A percentile compares a stretch with the other conserved stretches of the same genome.
These are phyloP conservation scores for Kazachstania psychrophila DNA, from an alignment of 805 yeast genomes.

Conservation along the genomic window DNA sequence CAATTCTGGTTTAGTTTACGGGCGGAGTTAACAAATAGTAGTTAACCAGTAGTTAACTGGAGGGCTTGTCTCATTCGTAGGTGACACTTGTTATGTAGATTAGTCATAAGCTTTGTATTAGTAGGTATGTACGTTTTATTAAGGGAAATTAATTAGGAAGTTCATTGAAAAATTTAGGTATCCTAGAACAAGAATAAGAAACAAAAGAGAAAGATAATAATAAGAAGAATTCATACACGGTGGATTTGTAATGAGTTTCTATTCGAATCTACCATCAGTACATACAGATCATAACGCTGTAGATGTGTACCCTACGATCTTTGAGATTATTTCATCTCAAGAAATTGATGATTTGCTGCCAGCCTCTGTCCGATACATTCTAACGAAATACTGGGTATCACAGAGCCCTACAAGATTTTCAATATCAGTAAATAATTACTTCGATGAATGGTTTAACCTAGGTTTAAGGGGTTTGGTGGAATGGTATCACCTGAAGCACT, in stretches of 20 bases:
- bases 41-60: too few relatives aligned
- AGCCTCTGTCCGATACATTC: constrained; percentile 70
- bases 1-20: too few relatives aligned
- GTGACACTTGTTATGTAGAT: too few relatives aligned
- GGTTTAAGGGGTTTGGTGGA: constrained; percentile 57
- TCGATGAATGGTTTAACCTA: constrained; percentile 54
- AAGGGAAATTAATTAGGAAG: too few relatives aligned
- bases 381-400: constrained; percentile 68
- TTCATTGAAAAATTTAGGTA: too few relatives aligned
- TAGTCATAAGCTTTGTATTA: too few relatives aligned
- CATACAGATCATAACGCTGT: constrained; percentile 5
- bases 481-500: constrained; percentile 53
- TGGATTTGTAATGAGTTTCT: constrained; percentile 24
- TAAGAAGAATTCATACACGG: too few relatives aligned
- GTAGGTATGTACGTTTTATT: too few relatives aligned
- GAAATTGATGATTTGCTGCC: constrained; percentile 71
- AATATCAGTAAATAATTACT: constrained; percentile 56
- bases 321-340: constrained; percentile 74
- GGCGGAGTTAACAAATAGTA: too few relatives aligned
- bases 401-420: constrained; percentile 64
- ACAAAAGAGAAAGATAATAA: too few relatives aligned
- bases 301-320: constrained; percentile 55
- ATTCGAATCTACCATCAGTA: constrained; percentile 23
- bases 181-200: too few relatives aligned
- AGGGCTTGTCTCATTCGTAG: too few relatives aligned